These are phyloP conservation scores for Spathaspora passalidarum DNA, from an alignment of 805 yeast genomes.

Conservation along the genomic window DNA sequence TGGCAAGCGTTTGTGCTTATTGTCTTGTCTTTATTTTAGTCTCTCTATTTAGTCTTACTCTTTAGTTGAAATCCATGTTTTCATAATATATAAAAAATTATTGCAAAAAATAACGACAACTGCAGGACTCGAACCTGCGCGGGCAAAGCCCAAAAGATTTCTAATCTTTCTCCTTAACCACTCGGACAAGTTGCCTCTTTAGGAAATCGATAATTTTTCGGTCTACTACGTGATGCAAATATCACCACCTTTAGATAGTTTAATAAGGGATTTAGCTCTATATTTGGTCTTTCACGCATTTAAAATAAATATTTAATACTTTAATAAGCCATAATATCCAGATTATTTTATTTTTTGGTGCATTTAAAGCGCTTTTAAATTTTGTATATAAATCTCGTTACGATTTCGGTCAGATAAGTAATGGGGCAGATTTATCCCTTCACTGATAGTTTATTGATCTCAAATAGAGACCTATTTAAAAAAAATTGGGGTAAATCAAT, in stretches of 20 bases:
- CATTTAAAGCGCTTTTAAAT: no score
- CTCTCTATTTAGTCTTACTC: background rate
- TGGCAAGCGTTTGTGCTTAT: background rate
- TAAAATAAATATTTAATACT: no score
- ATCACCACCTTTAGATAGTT: background rate
- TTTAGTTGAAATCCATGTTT: background rate
- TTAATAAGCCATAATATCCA: no score
- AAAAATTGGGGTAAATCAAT: no score
- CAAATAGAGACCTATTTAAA: no score
- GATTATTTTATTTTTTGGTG: no score
- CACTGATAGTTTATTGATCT: no score
- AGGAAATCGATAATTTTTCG: background rate
- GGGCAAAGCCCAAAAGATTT: constrained; percentile 57
- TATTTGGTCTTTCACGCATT: no score
- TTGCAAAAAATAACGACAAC: constrained; percentile 45
- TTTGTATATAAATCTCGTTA: no score
- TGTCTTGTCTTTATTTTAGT: background rate
- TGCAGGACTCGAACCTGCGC: constrained; percentile 66
- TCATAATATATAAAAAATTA: background rate
- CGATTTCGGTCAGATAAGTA: no score
- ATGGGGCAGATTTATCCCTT: no score
- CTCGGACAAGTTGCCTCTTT: constrained; percentile 35
- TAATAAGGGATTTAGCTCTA: background rate
- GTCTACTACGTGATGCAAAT: background rate
- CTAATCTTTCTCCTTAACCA: constrained; percentile 41